A percentile compares a stretch with the other conserved stretches of the same genome.
phyloP scores from a whole-genome alignment of 2,329 filamentous ascomycete genomes.

The Clathrospora elynae region DNA sequence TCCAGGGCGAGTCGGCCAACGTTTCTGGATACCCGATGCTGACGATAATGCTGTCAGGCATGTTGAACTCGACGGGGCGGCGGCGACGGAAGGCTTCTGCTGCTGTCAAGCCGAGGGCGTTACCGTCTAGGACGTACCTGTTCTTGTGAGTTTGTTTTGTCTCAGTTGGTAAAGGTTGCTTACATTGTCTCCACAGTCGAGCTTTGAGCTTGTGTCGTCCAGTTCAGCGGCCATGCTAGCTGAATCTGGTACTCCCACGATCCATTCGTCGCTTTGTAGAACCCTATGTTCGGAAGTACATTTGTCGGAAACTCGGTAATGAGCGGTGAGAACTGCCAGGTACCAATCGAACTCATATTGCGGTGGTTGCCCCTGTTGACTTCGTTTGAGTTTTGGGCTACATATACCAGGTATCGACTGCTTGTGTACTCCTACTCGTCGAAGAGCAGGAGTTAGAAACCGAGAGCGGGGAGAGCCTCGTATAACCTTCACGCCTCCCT shows the following conservation, averaged over 20 bases:
- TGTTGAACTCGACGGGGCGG: constrained; percentile 38
- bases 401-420: constrained; percentile 1
- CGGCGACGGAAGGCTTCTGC: constrained; percentile 39
- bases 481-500: constrained; percentile 10
- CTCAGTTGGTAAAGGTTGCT: constrained; percentile 3
- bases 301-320: constrained; percentile 28
- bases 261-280: constrained; percentile 41
- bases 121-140: constrained; percentile 44
- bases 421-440: constrained; percentile 1
- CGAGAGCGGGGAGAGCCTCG: constrained; percentile 10
- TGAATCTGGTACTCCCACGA: constrained; percentile 45
- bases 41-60: constrained; percentile 40
- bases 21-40: constrained; percentile 39
- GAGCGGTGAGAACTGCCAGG: constrained; percentile 39
- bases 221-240: constrained; percentile 41
- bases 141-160: constrained; percentile 5
- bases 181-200: constrained; percentile 41
- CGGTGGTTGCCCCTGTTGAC: not conserved
- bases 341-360: constrained; percentile 29
- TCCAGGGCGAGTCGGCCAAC: constrained; percentile 40
- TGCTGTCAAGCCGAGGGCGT: constrained; percentile 35
- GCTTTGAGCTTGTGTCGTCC: constrained; percentile 32
- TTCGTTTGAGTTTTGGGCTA: constrained; percentile 2
- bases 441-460: not conserved
- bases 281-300: constrained; percentile 37